Evolutionary conservation across 305 asterid species (phyloP).

Genomic region (Solanum hybrid): DNA sequence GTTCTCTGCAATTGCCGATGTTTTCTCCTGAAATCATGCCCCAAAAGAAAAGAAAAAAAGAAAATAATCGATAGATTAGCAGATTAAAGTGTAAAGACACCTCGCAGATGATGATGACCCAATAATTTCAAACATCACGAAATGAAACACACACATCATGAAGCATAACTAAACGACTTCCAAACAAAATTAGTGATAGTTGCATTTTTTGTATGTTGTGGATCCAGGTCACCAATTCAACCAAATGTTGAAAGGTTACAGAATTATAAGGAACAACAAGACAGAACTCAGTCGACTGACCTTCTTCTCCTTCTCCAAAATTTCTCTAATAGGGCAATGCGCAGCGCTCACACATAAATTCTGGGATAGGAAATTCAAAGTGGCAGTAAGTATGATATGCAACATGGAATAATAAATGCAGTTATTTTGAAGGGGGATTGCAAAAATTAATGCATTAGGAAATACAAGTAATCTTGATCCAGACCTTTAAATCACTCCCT

Average conservation of each 20-base stretch:
- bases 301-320: conserved; percentile 80
- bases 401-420: not conserved
- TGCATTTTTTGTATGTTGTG: not conserved
- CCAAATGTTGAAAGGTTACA: not conserved
- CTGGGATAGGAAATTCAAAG: conserved; percentile 33
- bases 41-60: not conserved
- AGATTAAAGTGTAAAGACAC: not conserved
- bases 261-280: not conserved
- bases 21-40: conserved; percentile 47
- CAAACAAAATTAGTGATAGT: not conserved
- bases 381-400: not conserved
- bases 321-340: conserved; percentile 85
- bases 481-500: conserved; percentile 92
- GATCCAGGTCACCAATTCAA: conserved; percentile 3
- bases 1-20: conserved; percentile 51
- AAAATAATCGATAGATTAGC: not conserved
- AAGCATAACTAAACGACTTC: not conserved
- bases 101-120: not conserved
- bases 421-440: not conserved
- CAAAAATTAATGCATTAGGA: not conserved
- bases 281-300: conserved; percentile 22
- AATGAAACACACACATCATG: conserved; percentile 1
- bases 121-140: not conserved
- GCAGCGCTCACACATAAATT: conserved; percentile 87
- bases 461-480: conserved; percentile 2